phyloP scores from a whole-genome alignment of 108 stramenopile genomes.

The Cyclotella kingstonii region DNA sequence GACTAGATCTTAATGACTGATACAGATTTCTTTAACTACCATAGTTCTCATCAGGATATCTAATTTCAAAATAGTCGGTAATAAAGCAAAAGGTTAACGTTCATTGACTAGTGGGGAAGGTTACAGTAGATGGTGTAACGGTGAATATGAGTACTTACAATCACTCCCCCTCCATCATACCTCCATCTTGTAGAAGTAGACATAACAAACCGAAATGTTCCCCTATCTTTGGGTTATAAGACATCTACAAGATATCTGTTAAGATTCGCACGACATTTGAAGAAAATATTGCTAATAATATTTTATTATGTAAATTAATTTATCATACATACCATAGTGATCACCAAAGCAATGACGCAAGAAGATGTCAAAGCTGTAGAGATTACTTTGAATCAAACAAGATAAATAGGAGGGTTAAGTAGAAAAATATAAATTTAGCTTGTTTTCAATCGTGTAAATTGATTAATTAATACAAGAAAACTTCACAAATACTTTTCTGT shows the following conservation, averaged over 20 bases:
- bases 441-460: no score
- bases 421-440: no score
- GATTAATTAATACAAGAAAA: no score
- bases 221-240: conserved; percentile 54
- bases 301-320: no score
- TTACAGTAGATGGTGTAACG: no score
- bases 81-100: no score
- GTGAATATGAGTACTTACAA: no score
- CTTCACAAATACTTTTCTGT: conserved; percentile 24
- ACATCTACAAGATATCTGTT: conserved; percentile 42
- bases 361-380: conserved; percentile 59
- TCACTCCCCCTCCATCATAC: not conserved
- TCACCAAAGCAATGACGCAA: conserved; percentile 63
- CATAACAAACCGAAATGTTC: conserved; percentile 45
- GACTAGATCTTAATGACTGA: no score
- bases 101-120: no score
- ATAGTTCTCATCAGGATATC: conserved; percentile 57
- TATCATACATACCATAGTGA: conserved; percentile 19
- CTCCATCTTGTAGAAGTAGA: conserved; percentile 28
- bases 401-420: no score
- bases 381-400: conserved; percentile 18
- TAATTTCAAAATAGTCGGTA: no score
- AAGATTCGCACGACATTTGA: not conserved
- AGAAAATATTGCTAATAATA: no score
- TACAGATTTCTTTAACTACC: conserved; percentile 3